Evolutionary conservation across 768 basidiomycete genomes (phyloP), one percentile per base, ranked within the genome.

Genomic region (Termitomyces sp.): DNA sequence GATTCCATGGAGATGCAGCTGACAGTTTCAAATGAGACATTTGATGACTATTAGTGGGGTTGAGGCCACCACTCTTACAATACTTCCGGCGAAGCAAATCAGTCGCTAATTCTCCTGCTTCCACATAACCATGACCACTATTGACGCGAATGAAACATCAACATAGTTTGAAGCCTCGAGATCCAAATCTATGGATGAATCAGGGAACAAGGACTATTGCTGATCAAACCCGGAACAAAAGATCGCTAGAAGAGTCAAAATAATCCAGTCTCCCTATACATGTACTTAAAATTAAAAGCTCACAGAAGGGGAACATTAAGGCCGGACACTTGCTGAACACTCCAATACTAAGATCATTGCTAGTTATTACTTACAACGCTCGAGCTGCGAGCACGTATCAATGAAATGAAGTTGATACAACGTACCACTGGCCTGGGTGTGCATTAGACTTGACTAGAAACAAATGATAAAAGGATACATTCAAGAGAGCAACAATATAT

Each of bases 401-500:
- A 9, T 3, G 5, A 11, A 3, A 21, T 21, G 28, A 14, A n/a
- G 15, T 5, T 17, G 8, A 28, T 9, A 5, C 15, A 12, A 28
- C 17, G 23, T 11, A 3, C n/a, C n/a, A 30, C 5, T 10, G 5
- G 28, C 5, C 4, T 5, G 10, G n/a, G n/a, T n/a, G 44, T 15
- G 7, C 19, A 53, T 43, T 30, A 1, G 19, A 33, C 42, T 26
- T 43, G 42, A 26, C 53, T 26, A 38, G 15, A 52, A 33, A 48
- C 31, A 49, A 48, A 56, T 40, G 35, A 50, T 6, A 31, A 12
- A 61, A 41, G 26, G 19, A 38, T 56, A 53, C 59, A 56, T 60
- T 33, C 40, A 15, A 23, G 17, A 35, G 50, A 23, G 7, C 45
- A 37, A 56, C 38, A 41, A 40, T n/a, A 17, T 17, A 55, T 41